Conservation (phyloP, 495 filamentous ascomycete species). For the Podospora australis region DNA sequence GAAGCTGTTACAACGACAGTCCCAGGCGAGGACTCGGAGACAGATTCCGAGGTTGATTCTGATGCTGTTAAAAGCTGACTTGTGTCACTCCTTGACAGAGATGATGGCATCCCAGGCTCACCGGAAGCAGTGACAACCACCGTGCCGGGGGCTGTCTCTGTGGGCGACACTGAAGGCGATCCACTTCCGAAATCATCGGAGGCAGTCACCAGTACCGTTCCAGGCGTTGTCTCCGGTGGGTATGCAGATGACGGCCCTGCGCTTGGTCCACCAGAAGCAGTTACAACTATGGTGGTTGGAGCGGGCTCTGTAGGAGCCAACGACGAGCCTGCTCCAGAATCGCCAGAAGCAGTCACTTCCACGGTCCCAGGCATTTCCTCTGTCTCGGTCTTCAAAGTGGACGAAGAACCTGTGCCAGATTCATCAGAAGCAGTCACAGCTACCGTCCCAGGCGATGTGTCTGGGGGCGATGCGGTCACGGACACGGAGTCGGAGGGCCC, state of each 20-base stretch:
- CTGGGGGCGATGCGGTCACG: too few species aligned
- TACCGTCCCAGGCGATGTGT: too few species aligned
- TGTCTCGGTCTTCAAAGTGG: background rate
- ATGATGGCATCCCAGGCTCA: background rate
- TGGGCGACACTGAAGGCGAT: background rate
- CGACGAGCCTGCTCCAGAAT: too few species aligned
- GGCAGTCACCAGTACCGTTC: conserved; percentile 5
- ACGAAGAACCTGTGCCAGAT: background rate
- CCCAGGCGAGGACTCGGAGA: background rate
- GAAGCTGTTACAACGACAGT: conserved; percentile 5
- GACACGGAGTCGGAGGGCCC: too few species aligned
- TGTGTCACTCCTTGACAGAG: background rate
- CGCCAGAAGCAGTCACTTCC: too few species aligned
- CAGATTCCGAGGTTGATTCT: background rate
- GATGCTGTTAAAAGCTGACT: conserved; percentile 1
- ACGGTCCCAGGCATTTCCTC: too few species aligned
- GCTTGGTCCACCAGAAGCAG: background rate
- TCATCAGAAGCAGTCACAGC: background rate
- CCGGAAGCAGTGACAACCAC: background rate
- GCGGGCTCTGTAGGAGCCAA: background rate
- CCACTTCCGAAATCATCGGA: background rate
- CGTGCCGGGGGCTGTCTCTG: background rate
- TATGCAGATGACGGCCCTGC: background rate
- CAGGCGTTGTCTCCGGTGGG: background rate
- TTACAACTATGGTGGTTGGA: background rate